Evolutionary conservation across 768 basidiomycete species (phyloP).

Genomic region (Suillus tomentosus): DNA sequence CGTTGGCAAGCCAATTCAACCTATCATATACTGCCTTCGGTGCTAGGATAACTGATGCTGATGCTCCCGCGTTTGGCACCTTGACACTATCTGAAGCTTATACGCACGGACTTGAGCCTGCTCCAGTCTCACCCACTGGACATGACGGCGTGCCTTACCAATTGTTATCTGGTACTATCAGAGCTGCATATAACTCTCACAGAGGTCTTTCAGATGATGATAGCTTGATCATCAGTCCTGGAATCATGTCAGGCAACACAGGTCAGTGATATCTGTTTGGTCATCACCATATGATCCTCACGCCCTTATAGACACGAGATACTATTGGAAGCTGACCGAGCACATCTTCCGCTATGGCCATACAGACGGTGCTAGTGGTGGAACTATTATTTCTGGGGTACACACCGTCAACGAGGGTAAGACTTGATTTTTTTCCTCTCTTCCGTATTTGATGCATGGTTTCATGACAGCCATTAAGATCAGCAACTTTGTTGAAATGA

Average conservation of each 20-base stretch:
- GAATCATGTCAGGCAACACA: slow-evolving; percentile 63
- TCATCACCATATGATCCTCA: background rate
- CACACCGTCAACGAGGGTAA: slow-evolving; percentile 77
- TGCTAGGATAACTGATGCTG: slow-evolving; percentile 34
- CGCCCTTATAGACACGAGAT: slow-evolving; percentile 39
- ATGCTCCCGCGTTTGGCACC: slow-evolving; percentile 42
- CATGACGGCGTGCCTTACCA: slow-evolving; percentile 41
- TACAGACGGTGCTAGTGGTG: slow-evolving; percentile 33
- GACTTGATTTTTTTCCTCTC: slow-evolving; percentile 19
- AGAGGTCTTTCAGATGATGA: slow-evolving; percentile 38
- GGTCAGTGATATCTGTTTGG: slow-evolving; percentile 22
- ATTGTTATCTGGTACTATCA: slow-evolving; percentile 65
- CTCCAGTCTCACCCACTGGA: slow-evolving; percentile 56
- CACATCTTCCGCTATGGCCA: slow-evolving; percentile 76
- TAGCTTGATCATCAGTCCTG: slow-evolving; percentile 45
- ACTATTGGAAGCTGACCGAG: slow-evolving; percentile 44
- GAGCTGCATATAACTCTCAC: slow-evolving; percentile 57
- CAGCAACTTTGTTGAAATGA: slow-evolving; percentile 60
- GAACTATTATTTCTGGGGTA: slow-evolving; percentile 40
- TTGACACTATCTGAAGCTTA: slow-evolving; percentile 54
- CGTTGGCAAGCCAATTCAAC: slow-evolving; percentile 54
- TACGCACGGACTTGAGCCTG: slow-evolving; percentile 58
- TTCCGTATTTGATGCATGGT: background rate
- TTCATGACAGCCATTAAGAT: slow-evolving; percentile 45
- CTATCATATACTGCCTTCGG: slow-evolving; percentile 64